phyloP scores from a whole-genome alignment of 1,284 basidiomycete genomes.

The Gymnopus androsaceus region DNA sequence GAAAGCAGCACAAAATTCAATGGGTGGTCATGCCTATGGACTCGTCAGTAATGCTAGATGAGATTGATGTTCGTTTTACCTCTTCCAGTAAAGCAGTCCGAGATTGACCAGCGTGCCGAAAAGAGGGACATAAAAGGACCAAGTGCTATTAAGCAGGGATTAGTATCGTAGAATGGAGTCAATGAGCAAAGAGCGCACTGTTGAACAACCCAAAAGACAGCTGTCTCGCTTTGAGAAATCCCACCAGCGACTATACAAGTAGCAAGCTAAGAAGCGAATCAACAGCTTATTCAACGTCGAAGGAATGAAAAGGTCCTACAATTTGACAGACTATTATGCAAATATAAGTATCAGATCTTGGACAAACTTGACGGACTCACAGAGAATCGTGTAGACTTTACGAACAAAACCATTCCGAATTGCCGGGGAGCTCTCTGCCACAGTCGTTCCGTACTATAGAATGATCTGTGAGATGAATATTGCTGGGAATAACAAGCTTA shows the following conservation, averaged over 20 bases:
- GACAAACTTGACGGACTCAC: conserved; percentile 45
- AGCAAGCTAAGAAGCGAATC: conserved; percentile 48
- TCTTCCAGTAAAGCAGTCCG: conserved; percentile 82
- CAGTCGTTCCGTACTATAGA: conserved; percentile 72
- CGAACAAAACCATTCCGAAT: conserved; percentile 76
- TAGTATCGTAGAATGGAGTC: neutral
- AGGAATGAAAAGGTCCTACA: no score
- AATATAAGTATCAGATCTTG: neutral
- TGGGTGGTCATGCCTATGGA: conserved; percentile 81
- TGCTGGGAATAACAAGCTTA: conserved; percentile 3
- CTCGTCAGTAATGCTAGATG: no score
- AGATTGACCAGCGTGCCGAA: conserved; percentile 77
- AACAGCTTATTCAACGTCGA: neutral
- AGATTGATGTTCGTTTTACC: no score
- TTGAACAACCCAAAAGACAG: conserved; percentile 68
- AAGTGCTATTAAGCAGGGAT: conserved; percentile 44
- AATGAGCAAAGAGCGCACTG: conserved; percentile 46
- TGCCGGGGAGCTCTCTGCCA: conserved; percentile 71
- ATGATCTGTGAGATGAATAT: neutral
- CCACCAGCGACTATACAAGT: conserved; percentile 70
- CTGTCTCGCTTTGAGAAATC: conserved; percentile 58
- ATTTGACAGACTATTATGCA: conserved; percentile 46
- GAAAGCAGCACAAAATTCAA: conserved; percentile 78
- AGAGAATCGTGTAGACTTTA: conserved; percentile 80
- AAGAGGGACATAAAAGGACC: conserved; percentile 76